Conservation (phyloP, 1,284 basidiomycete genomes). For the Cutaneotrichosporon dermatis region DNA sequence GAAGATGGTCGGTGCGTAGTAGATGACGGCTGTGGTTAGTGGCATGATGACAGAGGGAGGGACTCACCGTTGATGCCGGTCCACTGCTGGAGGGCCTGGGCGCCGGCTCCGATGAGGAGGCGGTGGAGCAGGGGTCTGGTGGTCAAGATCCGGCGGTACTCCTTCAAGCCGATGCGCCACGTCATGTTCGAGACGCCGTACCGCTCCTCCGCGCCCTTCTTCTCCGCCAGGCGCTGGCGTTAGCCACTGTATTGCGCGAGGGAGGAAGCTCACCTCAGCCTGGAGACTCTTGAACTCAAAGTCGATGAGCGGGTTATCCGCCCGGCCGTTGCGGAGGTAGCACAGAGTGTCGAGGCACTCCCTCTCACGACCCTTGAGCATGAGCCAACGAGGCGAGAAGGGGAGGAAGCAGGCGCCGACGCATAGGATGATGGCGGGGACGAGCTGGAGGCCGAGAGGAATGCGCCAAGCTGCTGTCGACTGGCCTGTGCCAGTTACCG, state of each 20-base stretch:
- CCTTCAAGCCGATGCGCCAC: slow-evolving; percentile 31
- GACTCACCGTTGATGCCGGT: slow-evolving; percentile 35
- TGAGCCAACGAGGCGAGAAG: slow-evolving; percentile 56
- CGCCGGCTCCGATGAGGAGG: slow-evolving; percentile 43
- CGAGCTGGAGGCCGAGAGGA: slow-evolving; percentile 65
- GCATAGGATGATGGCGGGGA: slow-evolving; percentile 51
- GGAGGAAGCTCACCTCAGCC: slow-evolving; percentile 54
- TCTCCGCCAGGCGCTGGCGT: slow-evolving; percentile 58
- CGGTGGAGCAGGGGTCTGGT: slow-evolving; percentile 41
- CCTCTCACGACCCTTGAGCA: slow-evolving; percentile 62
- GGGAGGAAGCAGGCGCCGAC: slow-evolving; percentile 45
- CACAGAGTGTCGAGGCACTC: slow-evolving; percentile 66
- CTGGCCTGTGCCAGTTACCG: slow-evolving; percentile 24
- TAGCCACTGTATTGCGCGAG: not conserved
- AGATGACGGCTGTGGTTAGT: slow-evolving; percentile 16
- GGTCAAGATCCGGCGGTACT: slow-evolving; percentile 44
- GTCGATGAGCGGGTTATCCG: slow-evolving; percentile 62
- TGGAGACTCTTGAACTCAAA: slow-evolving; percentile 79
- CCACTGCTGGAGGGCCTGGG: slow-evolving; percentile 47
- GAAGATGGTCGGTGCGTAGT: slow-evolving; percentile 13
- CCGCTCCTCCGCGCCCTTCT: slow-evolving; percentile 53
- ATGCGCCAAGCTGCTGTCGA: slow-evolving; percentile 64
- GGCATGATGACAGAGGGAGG: not conserved
- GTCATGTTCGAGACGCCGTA: slow-evolving; percentile 39
- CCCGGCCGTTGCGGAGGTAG: slow-evolving; percentile 57